Evolutionary conservation across 1,284 basidiomycete species (phyloP).

Genomic region (Boletus hoseneyae): DNA sequence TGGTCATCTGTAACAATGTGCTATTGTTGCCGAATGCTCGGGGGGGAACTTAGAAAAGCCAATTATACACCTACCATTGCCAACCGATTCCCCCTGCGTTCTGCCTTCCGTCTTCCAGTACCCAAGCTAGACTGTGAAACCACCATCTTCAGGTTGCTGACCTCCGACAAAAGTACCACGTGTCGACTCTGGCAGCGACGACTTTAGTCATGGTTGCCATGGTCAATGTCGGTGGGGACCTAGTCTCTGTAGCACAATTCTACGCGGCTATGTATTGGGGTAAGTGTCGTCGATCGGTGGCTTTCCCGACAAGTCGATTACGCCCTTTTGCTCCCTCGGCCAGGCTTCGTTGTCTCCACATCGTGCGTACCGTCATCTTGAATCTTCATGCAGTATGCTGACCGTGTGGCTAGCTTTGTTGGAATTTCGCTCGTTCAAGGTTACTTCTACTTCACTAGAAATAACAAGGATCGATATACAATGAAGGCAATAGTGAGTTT

Average conservation of each 20-base stretch:
- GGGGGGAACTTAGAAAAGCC: neutral
- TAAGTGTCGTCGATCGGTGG: constrained; percentile 1
- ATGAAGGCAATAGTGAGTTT: constrained; percentile 16
- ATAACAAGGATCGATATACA: constrained; percentile 18
- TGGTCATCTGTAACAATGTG: neutral
- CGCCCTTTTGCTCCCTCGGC: neutral
- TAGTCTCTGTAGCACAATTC: constrained; percentile 7
- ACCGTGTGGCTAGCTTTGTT: constrained; percentile 14
- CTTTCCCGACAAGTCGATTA: neutral
- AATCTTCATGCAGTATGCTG: neutral
- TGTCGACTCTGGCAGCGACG: neutral
- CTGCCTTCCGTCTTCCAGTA: neutral
- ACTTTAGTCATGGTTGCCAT: constrained; percentile 7
- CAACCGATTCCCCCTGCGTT: neutral
- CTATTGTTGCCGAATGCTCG: neutral
- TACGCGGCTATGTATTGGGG: constrained; percentile 24
- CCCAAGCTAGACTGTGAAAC: neutral
- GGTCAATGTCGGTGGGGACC: constrained; percentile 5
- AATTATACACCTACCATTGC: neutral
- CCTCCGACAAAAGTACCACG: neutral
- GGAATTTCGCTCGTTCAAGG: constrained; percentile 25
- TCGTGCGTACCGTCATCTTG: constrained; percentile 10
- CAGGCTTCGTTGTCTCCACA: constrained; percentile 22
- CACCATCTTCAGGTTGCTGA: neutral
- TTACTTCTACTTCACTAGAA: constrained; percentile 19